Conservation (phyloP, 2,329 filamentous ascomycete genomes). For the Epichloe hybrida region DNA sequence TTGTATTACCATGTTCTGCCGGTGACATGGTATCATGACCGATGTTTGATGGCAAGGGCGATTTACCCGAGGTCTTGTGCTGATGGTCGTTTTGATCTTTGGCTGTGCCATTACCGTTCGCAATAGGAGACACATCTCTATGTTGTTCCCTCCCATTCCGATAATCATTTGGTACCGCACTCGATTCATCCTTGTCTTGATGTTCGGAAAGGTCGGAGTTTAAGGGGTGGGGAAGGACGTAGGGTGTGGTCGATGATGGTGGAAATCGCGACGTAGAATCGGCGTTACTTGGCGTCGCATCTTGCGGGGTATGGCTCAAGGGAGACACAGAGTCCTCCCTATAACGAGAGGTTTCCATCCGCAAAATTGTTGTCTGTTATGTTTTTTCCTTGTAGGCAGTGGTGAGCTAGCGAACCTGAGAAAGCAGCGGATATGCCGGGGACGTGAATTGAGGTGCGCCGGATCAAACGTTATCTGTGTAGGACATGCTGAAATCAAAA, state of each 20-base stretch:
- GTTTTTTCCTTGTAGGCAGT: background rate
- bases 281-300: constrained; percentile 5
- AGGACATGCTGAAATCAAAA: background rate
- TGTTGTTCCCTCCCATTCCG: constrained; percentile 10
- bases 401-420: background rate
- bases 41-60: background rate
- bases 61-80: background rate
- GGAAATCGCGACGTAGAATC: constrained; percentile 4
- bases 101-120: background rate
- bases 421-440: background rate
- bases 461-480: background rate
- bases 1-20: background rate
- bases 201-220: constrained; percentile 1
- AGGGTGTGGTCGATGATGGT: constrained; percentile 4
- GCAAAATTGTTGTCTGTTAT: background rate
- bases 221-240: constrained; percentile 4
- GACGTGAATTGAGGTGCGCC: background rate
- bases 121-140: constrained; percentile 2
- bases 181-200: background rate
- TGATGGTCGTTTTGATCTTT: background rate
- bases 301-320: constrained; percentile 6
- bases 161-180: constrained; percentile 6
- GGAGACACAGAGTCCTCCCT: constrained; percentile 10
- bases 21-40: background rate
- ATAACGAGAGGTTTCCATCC: background rate